Conservation (phyloP, 1,284 basidiomycete species). For the Moesziomyces antarcticus region DNA sequence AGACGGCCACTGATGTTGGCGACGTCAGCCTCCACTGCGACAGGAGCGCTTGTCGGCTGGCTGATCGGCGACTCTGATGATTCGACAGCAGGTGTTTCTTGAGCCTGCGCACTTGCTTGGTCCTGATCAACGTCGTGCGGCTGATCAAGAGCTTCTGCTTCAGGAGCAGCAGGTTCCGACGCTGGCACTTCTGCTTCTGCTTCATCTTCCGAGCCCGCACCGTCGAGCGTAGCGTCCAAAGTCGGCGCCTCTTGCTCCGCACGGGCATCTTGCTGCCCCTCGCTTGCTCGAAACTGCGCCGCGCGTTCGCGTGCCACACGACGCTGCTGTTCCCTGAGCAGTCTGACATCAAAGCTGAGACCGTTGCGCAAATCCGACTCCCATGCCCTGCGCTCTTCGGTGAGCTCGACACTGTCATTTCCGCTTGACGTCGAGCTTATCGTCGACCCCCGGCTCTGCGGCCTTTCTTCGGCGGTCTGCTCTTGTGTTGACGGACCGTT, state of each 20-base stretch:
- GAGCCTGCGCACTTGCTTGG: too few species aligned
- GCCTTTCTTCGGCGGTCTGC: not conserved
- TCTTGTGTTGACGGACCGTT: not conserved
- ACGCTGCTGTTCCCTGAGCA: conserved; percentile 44
- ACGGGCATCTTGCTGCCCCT: not conserved
- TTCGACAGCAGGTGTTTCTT: too few species aligned
- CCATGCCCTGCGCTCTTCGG: conserved; percentile 47
- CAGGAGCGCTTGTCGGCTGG: too few species aligned
- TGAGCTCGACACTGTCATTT: conserved; percentile 18
- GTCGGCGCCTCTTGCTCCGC: not conserved
- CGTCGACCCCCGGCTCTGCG: conserved; percentile 18
- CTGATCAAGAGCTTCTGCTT: too few species aligned
- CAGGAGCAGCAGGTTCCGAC: too few species aligned
- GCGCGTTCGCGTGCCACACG: conserved; percentile 45
- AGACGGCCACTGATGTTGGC: conserved; percentile 10
- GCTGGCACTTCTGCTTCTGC: too few species aligned
- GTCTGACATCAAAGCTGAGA: conserved; percentile 38
- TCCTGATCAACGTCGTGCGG: too few species aligned
- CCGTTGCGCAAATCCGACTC: conserved; percentile 42
- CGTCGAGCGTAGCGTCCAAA: not conserved
- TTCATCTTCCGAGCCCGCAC: too few species aligned
- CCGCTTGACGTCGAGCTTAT: conserved; percentile 29
- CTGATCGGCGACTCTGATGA: too few species aligned
- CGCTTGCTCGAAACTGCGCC: not conserved
- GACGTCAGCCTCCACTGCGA: too few species aligned